A percentile compares a stretch with the other conserved stretches of the same genome.
These are phyloP conservation scores for Xylariales sp. DNA, from an alignment of 2,329 filamentous ascomycete species.

Conservation along the genomic window DNA sequence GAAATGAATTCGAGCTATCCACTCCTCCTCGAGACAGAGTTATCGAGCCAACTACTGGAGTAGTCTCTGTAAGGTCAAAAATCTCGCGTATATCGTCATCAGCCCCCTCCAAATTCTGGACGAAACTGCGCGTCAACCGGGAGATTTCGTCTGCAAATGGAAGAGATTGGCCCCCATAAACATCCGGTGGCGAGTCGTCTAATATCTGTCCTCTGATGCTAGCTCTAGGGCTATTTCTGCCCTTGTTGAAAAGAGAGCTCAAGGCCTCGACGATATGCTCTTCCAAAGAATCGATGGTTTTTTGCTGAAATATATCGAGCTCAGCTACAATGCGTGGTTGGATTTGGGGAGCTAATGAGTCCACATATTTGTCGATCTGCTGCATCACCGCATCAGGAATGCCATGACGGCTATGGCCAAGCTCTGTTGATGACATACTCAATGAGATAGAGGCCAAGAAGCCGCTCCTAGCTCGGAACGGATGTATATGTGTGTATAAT, in stretches of 20 bases:
- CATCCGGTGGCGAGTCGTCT: slow-evolving; percentile 30
- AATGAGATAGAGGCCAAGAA: too few relatives aligned
- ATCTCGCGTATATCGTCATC: slow-evolving; percentile 38
- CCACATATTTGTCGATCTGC: slow-evolving; percentile 41
- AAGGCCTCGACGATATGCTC: slow-evolving; percentile 39
- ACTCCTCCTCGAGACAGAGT: slow-evolving; percentile 7
- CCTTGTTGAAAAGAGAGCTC: slow-evolving; percentile 35
- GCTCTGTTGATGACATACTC: too few relatives aligned
- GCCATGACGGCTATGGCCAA: too few relatives aligned
- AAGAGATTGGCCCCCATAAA: slow-evolving; percentile 35
- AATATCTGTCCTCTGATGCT: slow-evolving; percentile 22
- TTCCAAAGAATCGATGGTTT: slow-evolving; percentile 41
- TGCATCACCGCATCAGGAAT: slow-evolving; percentile 37
- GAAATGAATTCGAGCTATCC: slow-evolving; percentile 8
- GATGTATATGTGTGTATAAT: too few relatives aligned
- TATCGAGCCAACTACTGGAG: slow-evolving; percentile 7
- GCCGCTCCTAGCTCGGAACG: too few relatives aligned
- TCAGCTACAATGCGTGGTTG: slow-evolving; percentile 40
- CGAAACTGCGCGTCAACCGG: slow-evolving; percentile 34
- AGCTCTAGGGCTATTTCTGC: slow-evolving; percentile 10
- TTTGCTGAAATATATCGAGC: slow-evolving; percentile 37
- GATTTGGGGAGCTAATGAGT: slow-evolving; percentile 41
- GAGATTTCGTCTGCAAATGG: slow-evolving; percentile 43
- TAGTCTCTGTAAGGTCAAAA: slow-evolving; percentile 34
- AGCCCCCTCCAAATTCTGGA: slow-evolving; percentile 33